Conservation (phyloP, 2,329 filamentous ascomycete species). For the Colletotrichum musae region DNA sequence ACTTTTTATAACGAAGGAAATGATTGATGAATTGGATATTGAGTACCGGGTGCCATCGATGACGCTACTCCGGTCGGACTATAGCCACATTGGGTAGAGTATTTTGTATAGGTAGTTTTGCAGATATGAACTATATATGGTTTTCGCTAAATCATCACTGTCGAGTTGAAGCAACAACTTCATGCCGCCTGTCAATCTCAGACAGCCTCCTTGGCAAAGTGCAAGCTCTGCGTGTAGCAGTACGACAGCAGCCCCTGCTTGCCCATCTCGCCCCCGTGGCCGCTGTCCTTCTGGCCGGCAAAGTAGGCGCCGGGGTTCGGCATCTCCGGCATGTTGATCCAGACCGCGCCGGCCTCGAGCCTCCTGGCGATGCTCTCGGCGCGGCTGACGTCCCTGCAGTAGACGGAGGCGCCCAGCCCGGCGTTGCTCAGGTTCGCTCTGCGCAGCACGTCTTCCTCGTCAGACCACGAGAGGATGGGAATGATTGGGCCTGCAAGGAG, state of each 20-base stretch:
- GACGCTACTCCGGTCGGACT: no score
- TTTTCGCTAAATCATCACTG: no score
- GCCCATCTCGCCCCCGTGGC: constrained; percentile 52
- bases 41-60: no score
- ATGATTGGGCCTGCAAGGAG: constrained; percentile 68
- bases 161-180: no score
- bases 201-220: constrained; percentile 46
- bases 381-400: constrained; percentile 65
- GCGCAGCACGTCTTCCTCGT: constrained; percentile 71
- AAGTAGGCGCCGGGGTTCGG: constrained; percentile 51
- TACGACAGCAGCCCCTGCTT: constrained; percentile 52
- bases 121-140: no score
- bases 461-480: constrained; percentile 72
- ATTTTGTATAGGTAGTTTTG: no score
- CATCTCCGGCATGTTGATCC: constrained; percentile 65
- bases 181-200: not conserved
- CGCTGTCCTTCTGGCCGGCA: constrained; percentile 52
- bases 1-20: not conserved
- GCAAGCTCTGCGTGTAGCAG: constrained; percentile 50
- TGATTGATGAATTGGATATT: not conserved
- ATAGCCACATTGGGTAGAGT: no score
- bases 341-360: constrained; percentile 71
- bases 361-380: constrained; percentile 67
- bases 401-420: constrained; percentile 72
- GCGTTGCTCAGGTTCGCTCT: constrained; percentile 68